A percentile compares a stretch with the other conserved stretches of the same genome.
Evolutionary conservation across 2,329 filamentous ascomycete species (phyloP).

Genomic region (Cylindrodendrum hubeiense): DNA sequence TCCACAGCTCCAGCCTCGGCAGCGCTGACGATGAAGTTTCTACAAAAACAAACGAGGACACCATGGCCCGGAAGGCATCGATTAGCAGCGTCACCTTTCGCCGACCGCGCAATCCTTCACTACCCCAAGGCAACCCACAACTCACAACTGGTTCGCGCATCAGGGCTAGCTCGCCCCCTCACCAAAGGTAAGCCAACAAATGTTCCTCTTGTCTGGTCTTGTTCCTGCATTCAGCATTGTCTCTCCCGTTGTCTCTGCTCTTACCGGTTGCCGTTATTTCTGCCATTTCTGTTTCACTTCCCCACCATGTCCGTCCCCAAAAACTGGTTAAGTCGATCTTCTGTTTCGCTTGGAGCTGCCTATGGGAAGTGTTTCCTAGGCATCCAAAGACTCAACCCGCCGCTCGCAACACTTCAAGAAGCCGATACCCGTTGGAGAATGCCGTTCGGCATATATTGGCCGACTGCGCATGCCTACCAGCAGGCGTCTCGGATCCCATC

Average conservation of each 20-base stretch:
- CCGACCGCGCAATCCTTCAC: constrained; percentile 55
- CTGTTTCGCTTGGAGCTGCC: neutral
- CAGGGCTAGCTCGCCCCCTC: constrained; percentile 61
- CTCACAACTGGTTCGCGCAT: constrained; percentile 57
- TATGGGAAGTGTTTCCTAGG: neutral
- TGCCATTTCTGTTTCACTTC: constrained; percentile 9
- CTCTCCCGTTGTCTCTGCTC: neutral
- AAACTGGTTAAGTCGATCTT: neutral
- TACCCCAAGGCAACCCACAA: constrained; percentile 63
- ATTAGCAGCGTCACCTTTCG: constrained; percentile 62
- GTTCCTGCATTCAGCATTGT: neutral
- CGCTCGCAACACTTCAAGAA: neutral
- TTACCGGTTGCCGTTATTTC: neutral
- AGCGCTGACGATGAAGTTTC: constrained; percentile 43
- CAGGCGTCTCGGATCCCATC: constrained; percentile 9
- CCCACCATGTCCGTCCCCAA: constrained; percentile 1
- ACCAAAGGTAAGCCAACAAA: constrained; percentile 57
- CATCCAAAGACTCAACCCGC: neutral
- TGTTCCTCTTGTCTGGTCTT: constrained; percentile 2
- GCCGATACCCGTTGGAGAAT: neutral
- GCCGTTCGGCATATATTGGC: neutral
- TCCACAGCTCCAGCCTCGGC: constrained; percentile 41
- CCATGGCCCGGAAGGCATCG: constrained; percentile 59
- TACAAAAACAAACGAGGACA: constrained; percentile 36
- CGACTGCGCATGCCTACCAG: neutral